Evolutionary conservation across 2,329 filamentous ascomycete species (phyloP), one percentile per base, ranked within the genome.

Genomic region (Colletotrichum falcatum): DNA sequence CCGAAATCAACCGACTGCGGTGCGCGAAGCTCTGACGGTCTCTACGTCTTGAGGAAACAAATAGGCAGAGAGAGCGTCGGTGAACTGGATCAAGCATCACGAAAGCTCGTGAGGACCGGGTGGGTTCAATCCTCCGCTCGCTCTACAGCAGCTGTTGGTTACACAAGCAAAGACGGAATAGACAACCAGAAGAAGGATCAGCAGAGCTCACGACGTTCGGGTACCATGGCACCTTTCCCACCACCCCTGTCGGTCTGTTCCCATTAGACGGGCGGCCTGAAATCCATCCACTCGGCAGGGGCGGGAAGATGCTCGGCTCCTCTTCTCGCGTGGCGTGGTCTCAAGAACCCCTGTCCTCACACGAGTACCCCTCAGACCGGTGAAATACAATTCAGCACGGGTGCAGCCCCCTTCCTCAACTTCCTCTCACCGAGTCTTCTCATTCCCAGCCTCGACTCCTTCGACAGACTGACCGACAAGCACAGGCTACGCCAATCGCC

Each of bases 321-420:
- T 73, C 65, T 56, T 70, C 65, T 73, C 72, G 72, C 72, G 72
- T 73, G 72, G 72, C 72, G 70, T 72, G 70, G 59, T 68, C 65
- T 70, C 65, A 65, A 63, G 30, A 67, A 74, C 74, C 78, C 77
- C 75, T 78, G 77, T 76, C 73, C 73, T 72, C 71, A 74, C 75
- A 75, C 75, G 72, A 74, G 77, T 81, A 81, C 80, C 80, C 80
- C 80, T 81, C 80, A 81, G 78, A 81, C 79, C 79, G 79, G 78
- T 78, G 73, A 79, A 77, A 81, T 80, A 81, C 79, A 81, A 78
- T 79, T 79, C 79, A 82, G 79, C 78, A 81, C 79, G 77, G 76
- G 76, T 71, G 66, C 70, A 73, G 69, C 71, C 76, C 75, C 76
- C 78, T 77, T 76, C 75, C 72, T 80, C 73, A 75, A 75, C 75